Evolutionary conservation across 495 filamentous ascomycete species (phyloP), one percentile per base, ranked within the genome.

Genomic region (Entonaema liquescens): DNA sequence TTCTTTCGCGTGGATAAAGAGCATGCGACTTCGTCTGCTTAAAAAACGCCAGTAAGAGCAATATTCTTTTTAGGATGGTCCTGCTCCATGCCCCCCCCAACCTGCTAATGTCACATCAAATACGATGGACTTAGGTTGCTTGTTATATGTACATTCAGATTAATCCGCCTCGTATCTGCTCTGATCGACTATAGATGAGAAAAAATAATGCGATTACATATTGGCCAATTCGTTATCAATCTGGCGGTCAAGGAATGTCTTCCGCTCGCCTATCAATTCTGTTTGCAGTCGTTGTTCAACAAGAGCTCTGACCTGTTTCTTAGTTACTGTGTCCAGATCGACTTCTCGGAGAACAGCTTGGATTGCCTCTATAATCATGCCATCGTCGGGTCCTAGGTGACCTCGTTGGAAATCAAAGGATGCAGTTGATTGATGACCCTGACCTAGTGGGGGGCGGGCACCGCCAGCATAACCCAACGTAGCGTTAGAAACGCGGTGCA

Each of bases 171-270:
- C 44, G 31, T n/a, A 31, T 28, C 36, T 66, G 23, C 36, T 40
- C 29, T 25, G 9, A 49, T 67, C 17, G 31, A 29, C n/a, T 5
- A 1, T 56, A 31, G n/a, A 19, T 57, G 21, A 23, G n/a, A 29
- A 62, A 35, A 52, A 36, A 68, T 29, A 40, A 52, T 12, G 56
- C 26, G n/a, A 21, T 85, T 84, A 96, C 94, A 98, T 97, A 80
- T 92, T 97, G 56, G 94, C 93, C 71, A 99, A 83, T 81, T 98
- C 95, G 58, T 87, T 87, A 80, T 99, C 95, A 80, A 99, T 98
- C 82, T 92, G 89, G 71, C 88, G 86, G 80, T 98, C 95, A 79
- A 98, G 83, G 83, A 95, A 97, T 25, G 85, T 86, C 69, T 90
- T 86, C 76, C 92, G 90, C 71, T 97, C 94, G 19, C 92, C 94